Percentiles rank a stretch among this genome's conserved stretches.
Conservation (phyloP, 495 filamentous ascomycete species). For the Aspergillus baeticus region DNA sequence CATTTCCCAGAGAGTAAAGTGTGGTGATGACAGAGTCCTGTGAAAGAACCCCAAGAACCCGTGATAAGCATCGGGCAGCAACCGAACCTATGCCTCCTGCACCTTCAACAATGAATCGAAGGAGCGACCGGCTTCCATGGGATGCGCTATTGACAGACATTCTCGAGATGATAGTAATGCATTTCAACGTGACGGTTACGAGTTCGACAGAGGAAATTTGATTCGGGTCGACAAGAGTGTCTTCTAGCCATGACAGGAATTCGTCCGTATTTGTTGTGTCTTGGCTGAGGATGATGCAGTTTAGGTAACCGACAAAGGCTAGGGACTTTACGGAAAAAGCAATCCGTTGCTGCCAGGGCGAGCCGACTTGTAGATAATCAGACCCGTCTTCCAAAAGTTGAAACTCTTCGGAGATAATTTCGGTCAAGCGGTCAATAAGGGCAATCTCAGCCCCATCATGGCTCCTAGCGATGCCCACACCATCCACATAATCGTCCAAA, state of each 20-base stretch:
- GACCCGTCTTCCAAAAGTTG: conserved; percentile 81
- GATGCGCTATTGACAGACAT: conserved; percentile 69
- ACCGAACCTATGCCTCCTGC: conserved; percentile 63
- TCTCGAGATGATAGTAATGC: conserved; percentile 76
- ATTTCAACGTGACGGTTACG: conserved; percentile 73
- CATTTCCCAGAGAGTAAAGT: conserved; percentile 90
- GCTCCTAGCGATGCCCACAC: conserved; percentile 47
- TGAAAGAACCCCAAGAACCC: conserved; percentile 73
- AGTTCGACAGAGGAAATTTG: conserved; percentile 78
- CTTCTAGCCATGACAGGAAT: conserved; percentile 85
- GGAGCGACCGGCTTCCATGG: conserved; percentile 74
- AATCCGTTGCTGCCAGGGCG: conserved; percentile 82
- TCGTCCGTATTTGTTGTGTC: conserved; percentile 75
- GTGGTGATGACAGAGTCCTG: conserved; percentile 94
- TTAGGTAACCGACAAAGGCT: conserved; percentile 78
- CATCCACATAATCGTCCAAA: conserved; percentile 70
- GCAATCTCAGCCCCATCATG: conserved; percentile 38
- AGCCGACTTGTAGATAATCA: conserved; percentile 82
- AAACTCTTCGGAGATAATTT: conserved; percentile 78
- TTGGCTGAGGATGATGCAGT: conserved; percentile 76
- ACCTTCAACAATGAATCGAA: conserved; percentile 79
- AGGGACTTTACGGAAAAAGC: conserved; percentile 82
- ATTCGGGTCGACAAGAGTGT: conserved; percentile 67
- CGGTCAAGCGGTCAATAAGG: conserved; percentile 66
- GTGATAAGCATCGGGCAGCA: conserved; percentile 79